Conservation (phyloP, 371 early-diverging fungal genomes). For the Funneliformis caledonium region DNA sequence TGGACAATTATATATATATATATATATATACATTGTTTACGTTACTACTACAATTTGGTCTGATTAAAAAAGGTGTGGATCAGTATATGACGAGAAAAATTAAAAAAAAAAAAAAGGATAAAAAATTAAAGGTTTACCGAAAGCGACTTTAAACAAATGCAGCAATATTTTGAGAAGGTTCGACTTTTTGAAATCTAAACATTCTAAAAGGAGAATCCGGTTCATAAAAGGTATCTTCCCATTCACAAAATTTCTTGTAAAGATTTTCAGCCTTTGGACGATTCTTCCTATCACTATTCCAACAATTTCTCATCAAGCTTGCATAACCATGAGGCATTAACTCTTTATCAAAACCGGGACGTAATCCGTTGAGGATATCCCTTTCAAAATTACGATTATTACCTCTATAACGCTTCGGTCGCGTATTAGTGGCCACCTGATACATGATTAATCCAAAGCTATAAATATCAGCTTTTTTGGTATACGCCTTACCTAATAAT, state of each 20-base stretch:
- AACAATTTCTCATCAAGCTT: constrained; percentile 2
- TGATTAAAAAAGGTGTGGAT: too few species aligned
- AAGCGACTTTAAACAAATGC: neutral
- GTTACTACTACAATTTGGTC: too few species aligned
- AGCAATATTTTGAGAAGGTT: neutral
- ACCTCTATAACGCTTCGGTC: neutral
- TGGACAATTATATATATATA: too few species aligned
- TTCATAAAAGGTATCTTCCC: neutral
- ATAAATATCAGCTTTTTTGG: constrained; percentile 28
- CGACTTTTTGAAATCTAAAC: neutral
- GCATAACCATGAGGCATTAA: neutral
- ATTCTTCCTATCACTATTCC: neutral
- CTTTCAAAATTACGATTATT: neutral
- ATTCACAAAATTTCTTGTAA: neutral
- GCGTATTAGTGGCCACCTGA: neutral
- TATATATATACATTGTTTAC: too few species aligned
- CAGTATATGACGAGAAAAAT: too few species aligned
- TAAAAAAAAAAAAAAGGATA: too few species aligned
- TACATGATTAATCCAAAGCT: constrained; percentile 27
- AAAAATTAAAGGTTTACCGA: too few species aligned
- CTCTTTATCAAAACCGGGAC: neutral
- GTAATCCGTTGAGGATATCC: neutral
- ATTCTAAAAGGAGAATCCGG: neutral
- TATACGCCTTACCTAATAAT: neutral
- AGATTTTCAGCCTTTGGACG: neutral